Conservation (phyloP, 2,329 filamentous ascomycete species). For the Coniella vitis region DNA sequence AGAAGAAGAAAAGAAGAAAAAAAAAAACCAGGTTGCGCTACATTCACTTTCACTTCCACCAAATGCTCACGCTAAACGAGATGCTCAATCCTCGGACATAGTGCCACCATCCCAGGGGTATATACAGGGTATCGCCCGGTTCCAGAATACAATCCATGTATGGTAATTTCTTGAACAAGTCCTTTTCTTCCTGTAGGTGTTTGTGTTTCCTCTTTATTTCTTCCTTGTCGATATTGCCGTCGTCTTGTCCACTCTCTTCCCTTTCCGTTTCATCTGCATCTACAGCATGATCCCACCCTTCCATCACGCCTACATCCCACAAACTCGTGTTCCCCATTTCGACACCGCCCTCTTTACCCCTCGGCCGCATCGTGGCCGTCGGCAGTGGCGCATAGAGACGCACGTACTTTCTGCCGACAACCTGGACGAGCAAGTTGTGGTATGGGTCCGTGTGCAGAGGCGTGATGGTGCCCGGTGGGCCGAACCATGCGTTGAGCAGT, state of each 20-base stretch:
- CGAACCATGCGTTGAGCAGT: slow-evolving; percentile 86
- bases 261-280: slow-evolving; percentile 9
- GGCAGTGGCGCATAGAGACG: slow-evolving; percentile 70
- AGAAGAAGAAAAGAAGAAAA: not conserved
- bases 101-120: slow-evolving; percentile 97
- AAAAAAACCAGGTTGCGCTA: too few relatives aligned
- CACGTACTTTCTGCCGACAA: slow-evolving; percentile 88
- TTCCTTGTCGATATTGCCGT: slow-evolving; percentile 17
- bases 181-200: too few relatives aligned
- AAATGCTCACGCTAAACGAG: slow-evolving; percentile 94
- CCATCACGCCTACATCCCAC: slow-evolving; percentile 66
- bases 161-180: slow-evolving; percentile 54
- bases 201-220: slow-evolving; percentile 25
- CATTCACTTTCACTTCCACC: slow-evolving; percentile 85
- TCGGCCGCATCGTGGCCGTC: slow-evolving; percentile 52
- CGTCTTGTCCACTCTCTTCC: slow-evolving; percentile 9
- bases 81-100: slow-evolving; percentile 80
- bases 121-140: slow-evolving; percentile 79
- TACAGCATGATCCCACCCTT: slow-evolving; percentile 46
- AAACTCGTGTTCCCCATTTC: slow-evolving; percentile 89
- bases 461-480: slow-evolving; percentile 79
- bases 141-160: slow-evolving; percentile 73
- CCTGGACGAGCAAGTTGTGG: slow-evolving; percentile 85
- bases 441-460: slow-evolving; percentile 92
- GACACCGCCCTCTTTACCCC: slow-evolving; percentile 60